These are phyloP conservation scores for Phanerochaete sordida DNA, from an alignment of 768 basidiomycete genomes.

Conservation along the genomic window DNA sequence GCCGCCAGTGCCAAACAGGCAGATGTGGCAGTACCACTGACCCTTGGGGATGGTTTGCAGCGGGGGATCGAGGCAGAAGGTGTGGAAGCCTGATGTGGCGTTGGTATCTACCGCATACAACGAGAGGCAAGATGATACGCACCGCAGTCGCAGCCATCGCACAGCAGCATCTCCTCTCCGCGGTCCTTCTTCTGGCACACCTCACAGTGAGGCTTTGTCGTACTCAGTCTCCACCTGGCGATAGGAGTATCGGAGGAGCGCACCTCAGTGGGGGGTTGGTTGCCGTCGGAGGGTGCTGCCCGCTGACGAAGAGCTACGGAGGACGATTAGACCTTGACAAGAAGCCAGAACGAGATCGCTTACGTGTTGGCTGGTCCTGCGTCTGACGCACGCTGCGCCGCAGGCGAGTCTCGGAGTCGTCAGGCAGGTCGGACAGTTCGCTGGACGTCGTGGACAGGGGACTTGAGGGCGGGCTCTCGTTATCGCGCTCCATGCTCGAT, in stretches of 20 bases:
- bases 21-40: conserved; percentile 94
- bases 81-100: conserved; percentile 76
- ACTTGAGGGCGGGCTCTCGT: conserved; percentile 63
- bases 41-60: conserved; percentile 82
- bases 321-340: not conserved
- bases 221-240: conserved; percentile 4
- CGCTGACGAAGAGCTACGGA: not conserved
- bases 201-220: conserved; percentile 77
- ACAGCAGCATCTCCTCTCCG: conserved; percentile 89
- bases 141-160: conserved; percentile 85
- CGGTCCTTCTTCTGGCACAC: conserved; percentile 88
- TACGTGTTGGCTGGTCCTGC: conserved; percentile 41
- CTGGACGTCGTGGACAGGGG: conserved; percentile 78
- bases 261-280: conserved; percentile 13
- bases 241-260: conserved; percentile 7
- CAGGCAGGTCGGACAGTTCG: conserved; percentile 74
- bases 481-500: conserved; percentile 29
- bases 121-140: conserved; percentile 16
- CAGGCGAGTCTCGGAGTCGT: conserved; percentile 63
- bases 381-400: conserved; percentile 51
- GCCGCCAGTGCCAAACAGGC: conserved; percentile 85
- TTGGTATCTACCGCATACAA: not conserved
- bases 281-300: not conserved
- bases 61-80: conserved; percentile 94
- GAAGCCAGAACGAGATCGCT: not conserved